These are phyloP conservation scores for Tolypocladium cylindrosporum DNA, from an alignment of 2,329 filamentous ascomycete genomes.

Conservation along the genomic window DNA sequence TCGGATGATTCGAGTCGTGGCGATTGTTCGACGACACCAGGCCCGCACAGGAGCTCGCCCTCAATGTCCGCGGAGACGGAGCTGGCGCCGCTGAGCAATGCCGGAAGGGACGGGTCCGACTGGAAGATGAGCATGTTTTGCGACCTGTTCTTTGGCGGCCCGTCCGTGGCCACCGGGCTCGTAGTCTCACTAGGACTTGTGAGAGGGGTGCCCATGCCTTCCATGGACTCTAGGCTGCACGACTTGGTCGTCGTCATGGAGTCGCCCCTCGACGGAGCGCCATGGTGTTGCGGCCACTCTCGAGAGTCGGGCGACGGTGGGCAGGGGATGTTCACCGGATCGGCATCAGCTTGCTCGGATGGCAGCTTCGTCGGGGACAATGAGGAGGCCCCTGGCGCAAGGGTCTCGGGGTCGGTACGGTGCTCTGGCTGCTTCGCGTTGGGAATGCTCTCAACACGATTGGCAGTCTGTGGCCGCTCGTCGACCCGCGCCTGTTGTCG, in stretches of 20 bases:
- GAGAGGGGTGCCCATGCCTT: constrained; percentile 36
- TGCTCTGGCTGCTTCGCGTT: neutral
- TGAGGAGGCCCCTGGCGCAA: neutral
- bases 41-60: constrained; percentile 45
- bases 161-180: constrained; percentile 35
- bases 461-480: constrained; percentile 37
- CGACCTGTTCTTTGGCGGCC: constrained; percentile 28
- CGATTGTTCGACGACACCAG: constrained; percentile 32
- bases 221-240: constrained; percentile 42
- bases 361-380: neutral
- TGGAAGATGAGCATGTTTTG: constrained; percentile 44
- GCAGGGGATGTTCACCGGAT: constrained; percentile 24
- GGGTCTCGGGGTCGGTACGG: neutral
- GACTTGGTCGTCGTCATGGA: constrained; percentile 36
- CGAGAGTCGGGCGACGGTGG: constrained; percentile 38
- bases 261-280: constrained; percentile 26
- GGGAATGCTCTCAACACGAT: constrained; percentile 25
- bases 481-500: constrained; percentile 18
- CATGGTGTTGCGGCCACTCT: constrained; percentile 17
- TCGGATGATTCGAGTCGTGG: constrained; percentile 42
- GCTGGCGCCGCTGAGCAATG: constrained; percentile 52
- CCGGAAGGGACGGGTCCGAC: constrained; percentile 54
- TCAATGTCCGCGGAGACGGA: constrained; percentile 55
- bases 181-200: constrained; percentile 45
- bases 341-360: constrained; percentile 1